These are phyloP conservation scores for Plasmodium chabaudi DNA, from an alignment of 169 alveolate genomes.

Conservation along the genomic window DNA sequence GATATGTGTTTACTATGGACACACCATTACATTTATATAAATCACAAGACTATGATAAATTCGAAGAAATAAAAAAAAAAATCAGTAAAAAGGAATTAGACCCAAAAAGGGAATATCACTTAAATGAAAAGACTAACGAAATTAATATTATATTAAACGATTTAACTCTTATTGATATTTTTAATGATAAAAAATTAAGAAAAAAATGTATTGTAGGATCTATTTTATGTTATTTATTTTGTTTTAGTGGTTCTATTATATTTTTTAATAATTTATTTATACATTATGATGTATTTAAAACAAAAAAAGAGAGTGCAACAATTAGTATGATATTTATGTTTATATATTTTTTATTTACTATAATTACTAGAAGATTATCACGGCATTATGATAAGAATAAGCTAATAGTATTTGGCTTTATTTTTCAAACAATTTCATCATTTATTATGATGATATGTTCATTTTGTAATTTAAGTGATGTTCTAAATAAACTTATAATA, in stretches of 20 bases:
- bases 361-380: conserved; percentile 1
- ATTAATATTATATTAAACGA: conserved; percentile 35
- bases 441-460: conserved; percentile 8
- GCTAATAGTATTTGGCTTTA: conserved; percentile 9
- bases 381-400: conserved; percentile 1
- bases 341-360: conserved; percentile 21
- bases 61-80: conserved; percentile 24
- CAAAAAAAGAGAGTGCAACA: conserved; percentile 14
- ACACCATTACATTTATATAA: conserved; percentile 67
- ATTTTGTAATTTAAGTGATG: neutral
- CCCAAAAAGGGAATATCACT: conserved; percentile 44
- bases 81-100: conserved; percentile 13
- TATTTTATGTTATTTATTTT: conserved; percentile 26
- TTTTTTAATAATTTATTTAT: conserved; percentile 21
- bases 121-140: conserved; percentile 8
- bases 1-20: conserved; percentile 33
- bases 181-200: conserved; percentile 15
- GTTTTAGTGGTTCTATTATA: conserved; percentile 36
- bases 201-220: conserved; percentile 10
- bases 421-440: conserved; percentile 20
- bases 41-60: conserved; percentile 36
- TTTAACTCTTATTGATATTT: conserved; percentile 14
- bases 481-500: conserved; percentile 23
- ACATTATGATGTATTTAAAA: conserved; percentile 12
- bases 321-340: conserved; percentile 16